Percentiles rank a stretch among this genome's conserved stretches.
These are phyloP conservation scores for Truncatella angustata DNA, from an alignment of 2,329 filamentous ascomycete genomes.

Conservation along the genomic window DNA sequence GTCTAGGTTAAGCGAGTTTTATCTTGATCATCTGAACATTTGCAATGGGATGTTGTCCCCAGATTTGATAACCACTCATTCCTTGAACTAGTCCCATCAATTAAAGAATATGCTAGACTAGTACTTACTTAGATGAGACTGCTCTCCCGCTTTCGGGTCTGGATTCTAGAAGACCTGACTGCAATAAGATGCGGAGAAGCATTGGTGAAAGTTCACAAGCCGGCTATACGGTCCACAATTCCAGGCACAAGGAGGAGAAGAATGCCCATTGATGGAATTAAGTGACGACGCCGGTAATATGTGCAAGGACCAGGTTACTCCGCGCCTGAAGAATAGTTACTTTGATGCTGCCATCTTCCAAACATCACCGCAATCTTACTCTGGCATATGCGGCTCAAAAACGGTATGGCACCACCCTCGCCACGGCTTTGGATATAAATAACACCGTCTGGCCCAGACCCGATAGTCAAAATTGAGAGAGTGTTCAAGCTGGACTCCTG, in stretches of 20 bases:
- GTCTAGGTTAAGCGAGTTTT: conserved; percentile 1
- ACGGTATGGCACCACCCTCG: background rate
- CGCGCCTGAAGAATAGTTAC: background rate
- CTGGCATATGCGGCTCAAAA: conserved; percentile 2
- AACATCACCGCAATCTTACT: background rate
- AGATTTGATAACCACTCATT: too few species aligned
- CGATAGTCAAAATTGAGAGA: too few species aligned
- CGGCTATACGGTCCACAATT: background rate
- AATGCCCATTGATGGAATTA: conserved; percentile 9
- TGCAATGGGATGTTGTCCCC: background rate
- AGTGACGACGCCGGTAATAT: background rate
- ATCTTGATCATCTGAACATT: background rate
- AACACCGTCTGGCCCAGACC: background rate
- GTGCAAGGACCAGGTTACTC: background rate
- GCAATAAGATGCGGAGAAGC: too few species aligned
- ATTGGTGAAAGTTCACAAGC: background rate
- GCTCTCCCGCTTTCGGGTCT: too few species aligned
- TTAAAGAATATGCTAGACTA: too few species aligned
- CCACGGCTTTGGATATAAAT: conserved; percentile 2
- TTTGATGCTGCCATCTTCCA: background rate
- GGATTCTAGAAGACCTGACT: too few species aligned
- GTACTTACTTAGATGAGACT: too few species aligned
- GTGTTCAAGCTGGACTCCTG: too few species aligned
- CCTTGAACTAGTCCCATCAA: too few species aligned
- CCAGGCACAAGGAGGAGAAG: conserved; percentile 1